A percentile compares a stretch with the other conserved stretches of the same genome.
Evolutionary conservation across 2,329 filamentous ascomycete species (phyloP).

Genomic region (Leptographium procerum): DNA sequence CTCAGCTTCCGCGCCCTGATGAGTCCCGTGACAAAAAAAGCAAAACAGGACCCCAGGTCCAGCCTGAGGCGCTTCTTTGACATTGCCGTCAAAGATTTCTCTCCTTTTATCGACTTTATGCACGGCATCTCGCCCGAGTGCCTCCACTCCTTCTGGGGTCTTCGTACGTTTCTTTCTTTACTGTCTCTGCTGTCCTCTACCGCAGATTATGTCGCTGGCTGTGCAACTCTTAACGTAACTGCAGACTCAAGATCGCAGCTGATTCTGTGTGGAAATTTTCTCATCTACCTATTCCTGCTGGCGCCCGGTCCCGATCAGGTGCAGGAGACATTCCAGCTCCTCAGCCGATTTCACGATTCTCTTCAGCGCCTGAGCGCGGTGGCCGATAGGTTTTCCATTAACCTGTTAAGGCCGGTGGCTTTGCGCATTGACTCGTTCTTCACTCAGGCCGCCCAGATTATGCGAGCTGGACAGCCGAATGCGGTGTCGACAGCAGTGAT

Average conservation of each 20-base stretch:
- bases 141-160: conserved; percentile 31
- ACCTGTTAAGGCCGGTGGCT: conserved; percentile 24
- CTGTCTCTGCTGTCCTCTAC: no score
- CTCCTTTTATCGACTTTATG: conserved; percentile 27
- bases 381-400: conserved; percentile 19
- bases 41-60: conserved; percentile 25
- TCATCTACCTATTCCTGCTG: conserved; percentile 35
- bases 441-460: conserved; percentile 20
- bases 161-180: conserved; percentile 23
- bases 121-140: conserved; percentile 21
- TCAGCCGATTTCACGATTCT: conserved; percentile 25
- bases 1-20: conserved; percentile 32
- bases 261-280: conserved; percentile 34
- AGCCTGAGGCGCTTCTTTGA: conserved; percentile 24
- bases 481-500: background rate
- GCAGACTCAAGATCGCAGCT: conserved; percentile 29
- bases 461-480: conserved; percentile 1
- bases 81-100: conserved; percentile 23
- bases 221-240: no score
- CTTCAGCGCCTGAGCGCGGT: conserved; percentile 22
- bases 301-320: conserved; percentile 25
- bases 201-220: no score
- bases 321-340: conserved; percentile 22
- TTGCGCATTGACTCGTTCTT: conserved; percentile 29
- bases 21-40: conserved; percentile 30